These are phyloP conservation scores for Mrakiaceae sp. DNA, from an alignment of 1,284 basidiomycete genomes.

Conservation along the genomic window DNA sequence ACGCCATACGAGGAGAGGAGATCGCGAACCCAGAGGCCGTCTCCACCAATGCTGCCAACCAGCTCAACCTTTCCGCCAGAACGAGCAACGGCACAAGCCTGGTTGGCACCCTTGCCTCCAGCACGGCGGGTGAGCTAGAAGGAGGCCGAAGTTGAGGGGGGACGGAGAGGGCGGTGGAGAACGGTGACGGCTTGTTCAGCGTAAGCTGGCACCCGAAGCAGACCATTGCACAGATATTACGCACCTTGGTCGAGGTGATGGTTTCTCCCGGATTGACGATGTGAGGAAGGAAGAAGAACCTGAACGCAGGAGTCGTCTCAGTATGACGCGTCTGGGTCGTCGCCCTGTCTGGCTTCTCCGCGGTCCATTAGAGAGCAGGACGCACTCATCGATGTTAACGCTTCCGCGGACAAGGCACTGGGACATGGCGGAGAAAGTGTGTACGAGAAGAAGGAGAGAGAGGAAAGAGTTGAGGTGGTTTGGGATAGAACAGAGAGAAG, in stretches of 20 bases:
- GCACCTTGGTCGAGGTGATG: constrained; percentile 31
- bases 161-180: too few species aligned
- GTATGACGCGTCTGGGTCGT: neutral
- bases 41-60: constrained; percentile 33
- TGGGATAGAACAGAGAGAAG: too few species aligned
- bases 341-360: neutral
- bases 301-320: neutral
- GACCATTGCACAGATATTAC: too few species aligned
- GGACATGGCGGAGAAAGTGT: too few species aligned
- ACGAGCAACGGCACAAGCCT: constrained; percentile 35
- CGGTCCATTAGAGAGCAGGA: too few species aligned
- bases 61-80: constrained; percentile 33
- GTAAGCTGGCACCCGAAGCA: too few species aligned
- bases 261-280: constrained; percentile 40
- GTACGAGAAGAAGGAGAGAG: too few species aligned
- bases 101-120: constrained; percentile 43
- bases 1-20: constrained; percentile 31
- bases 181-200: too few species aligned
- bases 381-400: too few species aligned
- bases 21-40: constrained; percentile 33
- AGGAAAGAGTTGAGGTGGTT: too few species aligned
- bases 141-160: neutral
- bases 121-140: constrained; percentile 29
- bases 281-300: constrained; percentile 35
- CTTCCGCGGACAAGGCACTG: too few species aligned